phyloP scores from a whole-genome alignment of 345 rosid genomes.

The Ricinus communis region DNA sequence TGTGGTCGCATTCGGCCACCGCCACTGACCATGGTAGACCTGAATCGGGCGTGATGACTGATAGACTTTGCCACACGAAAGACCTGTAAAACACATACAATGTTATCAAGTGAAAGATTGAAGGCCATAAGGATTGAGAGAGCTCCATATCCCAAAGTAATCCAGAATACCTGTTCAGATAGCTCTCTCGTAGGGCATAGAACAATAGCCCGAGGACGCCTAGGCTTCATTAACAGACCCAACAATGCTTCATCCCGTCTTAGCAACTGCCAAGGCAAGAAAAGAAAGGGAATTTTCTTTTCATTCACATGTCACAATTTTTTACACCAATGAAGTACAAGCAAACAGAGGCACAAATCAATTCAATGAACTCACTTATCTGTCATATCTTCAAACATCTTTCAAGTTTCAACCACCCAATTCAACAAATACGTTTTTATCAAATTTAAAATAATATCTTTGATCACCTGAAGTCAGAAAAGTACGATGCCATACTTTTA shows the following conservation, averaged over 20 bases:
- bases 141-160: neutral
- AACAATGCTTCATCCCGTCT: conserved; percentile 70
- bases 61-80: conserved; percentile 87
- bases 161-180: conserved; percentile 74
- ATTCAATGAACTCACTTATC: neutral
- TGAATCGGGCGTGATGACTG: conserved; percentile 88
- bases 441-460: neutral
- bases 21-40: conserved; percentile 89
- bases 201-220: conserved; percentile 91
- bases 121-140: neutral
- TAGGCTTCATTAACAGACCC: conserved; percentile 73
- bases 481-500: too few species aligned
- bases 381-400: neutral
- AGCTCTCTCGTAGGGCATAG: conserved; percentile 93
- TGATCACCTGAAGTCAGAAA: neutral
- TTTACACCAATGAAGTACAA: neutral
- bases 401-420: neutral
- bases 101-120: conserved; percentile 10
- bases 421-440: neutral
- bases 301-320: neutral
- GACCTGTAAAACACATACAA: conserved; percentile 49
- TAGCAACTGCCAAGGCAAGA: conserved; percentile 55
- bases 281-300: conserved; percentile 5
- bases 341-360: neutral
- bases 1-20: conserved; percentile 87